phyloP scores from a whole-genome alignment of 2,329 filamentous ascomycete species.

The Trichophaea hybrida region DNA sequence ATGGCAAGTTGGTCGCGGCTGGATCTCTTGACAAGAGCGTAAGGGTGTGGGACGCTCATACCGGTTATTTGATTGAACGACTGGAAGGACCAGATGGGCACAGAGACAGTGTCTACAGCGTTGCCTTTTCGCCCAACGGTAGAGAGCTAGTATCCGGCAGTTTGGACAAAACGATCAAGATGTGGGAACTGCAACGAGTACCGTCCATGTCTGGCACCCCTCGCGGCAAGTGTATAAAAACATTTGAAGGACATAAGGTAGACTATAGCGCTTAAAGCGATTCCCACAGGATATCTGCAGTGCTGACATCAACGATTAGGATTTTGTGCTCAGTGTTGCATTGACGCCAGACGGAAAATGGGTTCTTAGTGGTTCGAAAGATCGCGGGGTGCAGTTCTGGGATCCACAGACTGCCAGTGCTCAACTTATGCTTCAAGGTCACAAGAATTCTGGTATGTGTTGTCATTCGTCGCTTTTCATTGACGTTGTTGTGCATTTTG shows the following conservation, averaged over 20 bases:
- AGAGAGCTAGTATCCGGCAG: constrained; percentile 87
- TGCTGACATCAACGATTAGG: constrained; percentile 38
- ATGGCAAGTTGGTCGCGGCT: constrained; percentile 84
- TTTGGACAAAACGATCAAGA: constrained; percentile 96
- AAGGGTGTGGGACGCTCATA: constrained; percentile 84
- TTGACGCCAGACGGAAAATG: constrained; percentile 86
- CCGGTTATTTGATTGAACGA: constrained; percentile 74
- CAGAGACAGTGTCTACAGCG: constrained; percentile 92
- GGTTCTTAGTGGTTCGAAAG: constrained; percentile 96
- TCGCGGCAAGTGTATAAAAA: constrained; percentile 86
- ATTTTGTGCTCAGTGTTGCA: constrained; percentile 92
- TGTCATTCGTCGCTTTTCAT: not conserved
- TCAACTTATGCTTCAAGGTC: constrained; percentile 95
- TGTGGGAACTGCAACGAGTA: constrained; percentile 78
- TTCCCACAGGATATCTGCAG: too few relatives aligned
- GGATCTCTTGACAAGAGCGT: constrained; percentile 96
- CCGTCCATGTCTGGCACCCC: constrained; percentile 54
- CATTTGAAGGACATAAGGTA: constrained; percentile 92
- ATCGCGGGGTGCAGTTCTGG: constrained; percentile 97
- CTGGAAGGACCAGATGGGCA: constrained; percentile 87
- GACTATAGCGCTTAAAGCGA: constrained; percentile 28
- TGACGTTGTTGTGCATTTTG: not conserved
- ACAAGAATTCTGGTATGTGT: constrained; percentile 73
- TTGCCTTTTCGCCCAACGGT: constrained; percentile 88
- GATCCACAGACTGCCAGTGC: constrained; percentile 84